Percentiles rank a stretch among this genome's conserved stretches.
Evolutionary conservation across 2,329 filamentous ascomycete species (phyloP).

Genomic region (Pseudopyrenochaeta lycopersici): DNA sequence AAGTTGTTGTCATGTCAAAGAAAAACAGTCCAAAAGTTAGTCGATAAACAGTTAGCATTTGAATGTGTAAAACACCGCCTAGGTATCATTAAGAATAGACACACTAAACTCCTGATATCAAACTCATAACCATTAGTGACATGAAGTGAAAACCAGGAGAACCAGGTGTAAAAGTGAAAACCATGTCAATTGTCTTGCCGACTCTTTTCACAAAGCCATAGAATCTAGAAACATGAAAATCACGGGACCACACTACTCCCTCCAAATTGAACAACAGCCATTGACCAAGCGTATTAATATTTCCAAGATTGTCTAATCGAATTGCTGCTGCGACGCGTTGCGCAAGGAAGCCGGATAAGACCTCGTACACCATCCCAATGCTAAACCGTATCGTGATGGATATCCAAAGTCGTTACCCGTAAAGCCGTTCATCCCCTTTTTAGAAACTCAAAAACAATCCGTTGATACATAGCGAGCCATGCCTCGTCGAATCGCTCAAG

Average conservation of each 20-base stretch:
- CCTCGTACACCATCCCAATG: conserved; percentile 44
- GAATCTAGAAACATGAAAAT: conserved; percentile 45
- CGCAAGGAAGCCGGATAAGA: conserved; percentile 34
- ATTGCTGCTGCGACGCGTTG: conserved; percentile 40
- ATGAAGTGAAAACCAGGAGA: background rate
- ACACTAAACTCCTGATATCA: background rate
- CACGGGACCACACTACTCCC: conserved; percentile 48
- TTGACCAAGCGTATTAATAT: conserved; percentile 46
- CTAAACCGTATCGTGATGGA: conserved; percentile 45
- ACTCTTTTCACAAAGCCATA: conserved; percentile 32
- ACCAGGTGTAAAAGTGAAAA: conserved; percentile 32
- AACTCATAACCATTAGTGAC: background rate
- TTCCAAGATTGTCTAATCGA: conserved; percentile 43
- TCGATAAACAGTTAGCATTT: no score
- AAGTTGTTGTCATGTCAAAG: background rate
- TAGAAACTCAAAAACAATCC: conserved; percentile 18
- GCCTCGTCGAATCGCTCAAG: conserved; percentile 20
- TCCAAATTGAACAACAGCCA: conserved; percentile 38
- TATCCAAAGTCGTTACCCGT: conserved; percentile 44
- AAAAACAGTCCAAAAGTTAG: background rate
- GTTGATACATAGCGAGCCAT: conserved; percentile 7
- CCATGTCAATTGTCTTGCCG: conserved; percentile 43
- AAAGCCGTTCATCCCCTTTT: conserved; percentile 32
- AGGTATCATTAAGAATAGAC: background rate
- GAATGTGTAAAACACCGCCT: background rate